Evolutionary conservation across 2,329 filamentous ascomycete species (phyloP).

Genomic region (Trichophyton schoenleinii): DNA sequence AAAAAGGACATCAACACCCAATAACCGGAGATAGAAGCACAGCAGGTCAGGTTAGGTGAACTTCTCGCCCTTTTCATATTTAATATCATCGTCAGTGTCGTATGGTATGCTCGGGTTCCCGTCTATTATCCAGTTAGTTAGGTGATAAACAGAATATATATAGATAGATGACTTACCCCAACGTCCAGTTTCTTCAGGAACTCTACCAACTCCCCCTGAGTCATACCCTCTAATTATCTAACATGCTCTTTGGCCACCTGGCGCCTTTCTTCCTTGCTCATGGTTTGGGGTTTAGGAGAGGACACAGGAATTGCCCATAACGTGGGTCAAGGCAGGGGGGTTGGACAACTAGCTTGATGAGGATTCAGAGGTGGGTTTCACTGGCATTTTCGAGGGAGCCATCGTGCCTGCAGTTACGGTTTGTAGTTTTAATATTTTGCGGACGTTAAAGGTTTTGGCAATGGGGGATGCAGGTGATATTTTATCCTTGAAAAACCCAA

Average conservation of each 20-base stretch:
- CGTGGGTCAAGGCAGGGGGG: background rate
- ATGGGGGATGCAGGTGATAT: background rate
- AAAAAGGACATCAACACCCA: background rate
- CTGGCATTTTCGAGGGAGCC: background rate
- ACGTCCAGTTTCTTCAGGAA: background rate
- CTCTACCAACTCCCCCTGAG: background rate
- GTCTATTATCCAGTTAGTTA: background rate
- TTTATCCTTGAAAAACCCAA: background rate
- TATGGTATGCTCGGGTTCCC: background rate
- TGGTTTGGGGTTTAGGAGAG: slow-evolving; percentile 1
- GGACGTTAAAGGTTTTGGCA: background rate
- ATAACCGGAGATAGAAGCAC: background rate
- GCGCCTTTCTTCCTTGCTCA: background rate
- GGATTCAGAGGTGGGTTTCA: background rate
- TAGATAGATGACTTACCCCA: slow-evolving; percentile 1
- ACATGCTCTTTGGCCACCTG: background rate
- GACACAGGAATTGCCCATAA: background rate
- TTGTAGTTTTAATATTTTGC: background rate
- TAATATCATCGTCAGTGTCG: slow-evolving; percentile 55
- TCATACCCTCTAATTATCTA: background rate
- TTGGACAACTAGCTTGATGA: background rate
- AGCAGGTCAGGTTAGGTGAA: background rate
- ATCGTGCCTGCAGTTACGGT: background rate
- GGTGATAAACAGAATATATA: background rate
- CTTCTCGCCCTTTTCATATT: slow-evolving; percentile 15